Evolutionary conservation across 345 rosid species (phyloP).

Genomic region (Conringia planisiliqua): DNA sequence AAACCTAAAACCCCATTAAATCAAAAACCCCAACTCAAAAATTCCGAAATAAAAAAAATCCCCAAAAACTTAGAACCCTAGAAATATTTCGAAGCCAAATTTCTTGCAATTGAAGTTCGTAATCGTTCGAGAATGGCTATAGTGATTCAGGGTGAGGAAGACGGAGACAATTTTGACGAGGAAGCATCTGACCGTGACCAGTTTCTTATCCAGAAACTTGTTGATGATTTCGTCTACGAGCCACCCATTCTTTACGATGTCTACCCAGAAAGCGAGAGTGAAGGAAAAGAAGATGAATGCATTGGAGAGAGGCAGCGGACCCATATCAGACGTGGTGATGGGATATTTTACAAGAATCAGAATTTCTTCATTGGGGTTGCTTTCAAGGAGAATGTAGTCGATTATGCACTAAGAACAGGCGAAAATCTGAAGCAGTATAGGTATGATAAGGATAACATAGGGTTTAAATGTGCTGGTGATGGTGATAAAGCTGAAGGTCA

Average conservation of each 20-base stretch:
- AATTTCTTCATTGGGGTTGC: not conserved
- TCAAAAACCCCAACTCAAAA: too few relatives aligned
- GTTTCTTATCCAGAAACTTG: too few relatives aligned
- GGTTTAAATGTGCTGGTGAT: not conserved
- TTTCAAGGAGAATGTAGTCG: not conserved
- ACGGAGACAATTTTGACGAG: too few relatives aligned
- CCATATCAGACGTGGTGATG: not conserved
- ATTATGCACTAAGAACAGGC: not conserved
- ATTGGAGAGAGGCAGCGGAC: not conserved
- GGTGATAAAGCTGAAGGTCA: not conserved
- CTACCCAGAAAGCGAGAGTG: not conserved
- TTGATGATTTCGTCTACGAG: too few relatives aligned
- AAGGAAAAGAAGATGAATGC: not conserved
- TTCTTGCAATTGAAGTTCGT: too few relatives aligned
- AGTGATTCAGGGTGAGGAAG: too few relatives aligned
- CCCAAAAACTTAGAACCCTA: too few relatives aligned
- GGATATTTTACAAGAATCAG: not conserved
- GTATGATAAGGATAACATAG: not conserved
- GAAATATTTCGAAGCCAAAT: too few relatives aligned
- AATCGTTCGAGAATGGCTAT: too few relatives aligned
- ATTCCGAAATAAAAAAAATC: too few relatives aligned
- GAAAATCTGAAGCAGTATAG: not conserved
- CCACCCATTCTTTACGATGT: not conserved
- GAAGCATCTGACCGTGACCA: too few relatives aligned
- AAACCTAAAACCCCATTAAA: too few relatives aligned